Evolutionary conservation across 2,329 filamentous ascomycete species (phyloP), one percentile per base, ranked within the genome.

Genomic region (Tolypocladium tropicale): DNA sequence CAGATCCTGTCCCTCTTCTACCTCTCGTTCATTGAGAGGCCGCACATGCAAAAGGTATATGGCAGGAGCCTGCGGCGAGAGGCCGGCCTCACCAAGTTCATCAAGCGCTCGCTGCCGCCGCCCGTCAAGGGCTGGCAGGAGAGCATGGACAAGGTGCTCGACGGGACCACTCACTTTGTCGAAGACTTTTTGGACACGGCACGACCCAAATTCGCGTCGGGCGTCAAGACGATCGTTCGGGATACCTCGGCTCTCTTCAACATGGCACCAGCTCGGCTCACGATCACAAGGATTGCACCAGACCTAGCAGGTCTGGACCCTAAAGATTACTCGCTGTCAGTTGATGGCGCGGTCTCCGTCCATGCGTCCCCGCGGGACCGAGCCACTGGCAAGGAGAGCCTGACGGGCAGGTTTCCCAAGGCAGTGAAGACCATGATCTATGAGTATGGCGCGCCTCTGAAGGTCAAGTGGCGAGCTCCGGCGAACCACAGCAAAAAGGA

Each of bases 41-140:
- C 93, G 16, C 94, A 99, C 70, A 97, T 99, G 92, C 89, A 96
- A 70, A 97, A 96, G 78, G 82, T 97, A 21, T 99, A 99, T 66
- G 93, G 94, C 46, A 80, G 85, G 63, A 86, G 85, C 63, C 77
- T 99, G 50, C 86, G 94, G 57, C 78, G 87, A 61, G 90, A 96
- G 69, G 94, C 94, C 12, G 94, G 94, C 53, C 79, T 99, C 41
- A 93, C 92, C 57, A 95, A 92, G 74, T 96, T 90, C 65, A 81
- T 99, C 68, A 90, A 90, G 70, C 85, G 88, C 60, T 90, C 91
- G 12, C 76, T 99, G 28, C 94, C 94, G 3, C 83, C 86, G 2
- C 89, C 90, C 2, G 82, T 99, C 43, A 85, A 89, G 65, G 86
- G 88, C 61, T 89, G 89, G 79, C 89, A 93, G 64, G 86, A 90